A percentile compares a stretch with the other conserved stretches of the same genome.
phyloP scores from a whole-genome alignment of 176 grass and related monocot genomes.

The Aegilops longissima region DNA sequence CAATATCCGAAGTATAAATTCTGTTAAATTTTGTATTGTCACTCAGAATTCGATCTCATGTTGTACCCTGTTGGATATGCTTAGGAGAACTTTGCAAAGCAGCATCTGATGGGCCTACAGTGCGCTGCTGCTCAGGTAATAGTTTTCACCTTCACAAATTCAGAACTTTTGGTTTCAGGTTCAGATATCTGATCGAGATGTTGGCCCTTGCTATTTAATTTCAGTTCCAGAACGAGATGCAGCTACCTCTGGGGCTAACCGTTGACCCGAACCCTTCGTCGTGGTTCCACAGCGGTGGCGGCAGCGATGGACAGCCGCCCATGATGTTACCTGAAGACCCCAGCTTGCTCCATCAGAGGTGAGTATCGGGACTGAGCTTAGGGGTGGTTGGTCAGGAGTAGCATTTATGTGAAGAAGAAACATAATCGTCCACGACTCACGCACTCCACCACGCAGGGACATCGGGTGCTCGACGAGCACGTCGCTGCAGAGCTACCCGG shows the following conservation, averaged over 20 bases:
- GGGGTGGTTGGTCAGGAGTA: background rate
- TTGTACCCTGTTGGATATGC: background rate
- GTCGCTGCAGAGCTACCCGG: constrained; percentile 51
- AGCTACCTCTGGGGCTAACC: constrained; percentile 46
- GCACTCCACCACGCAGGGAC: constrained; percentile 50
- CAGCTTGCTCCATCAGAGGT: constrained; percentile 67
- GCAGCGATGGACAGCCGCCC: constrained; percentile 24
- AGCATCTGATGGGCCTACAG: constrained; percentile 63
- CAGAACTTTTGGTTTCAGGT: background rate
- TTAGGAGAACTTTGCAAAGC: constrained; percentile 59
- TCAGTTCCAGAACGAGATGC: constrained; percentile 60
- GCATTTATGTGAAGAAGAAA: background rate
- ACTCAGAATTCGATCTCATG: constrained; percentile 17
- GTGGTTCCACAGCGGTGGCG: constrained; percentile 44
- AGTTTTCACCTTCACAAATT: constrained; percentile 3
- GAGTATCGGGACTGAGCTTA: constrained; percentile 1
- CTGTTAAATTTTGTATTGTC: background rate
- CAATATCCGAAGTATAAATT: constrained; percentile 7
- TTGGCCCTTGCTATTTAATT: background rate
- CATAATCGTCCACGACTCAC: background rate
- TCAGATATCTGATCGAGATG: constrained; percentile 13
- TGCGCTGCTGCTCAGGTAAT: constrained; percentile 62
- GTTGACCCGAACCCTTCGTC: constrained; percentile 37
- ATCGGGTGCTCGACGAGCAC: constrained; percentile 56
- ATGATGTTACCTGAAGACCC: constrained; percentile 57